Percentiles rank a stretch among this genome's conserved stretches.
phyloP scores from a whole-genome alignment of 305 asterid genomes.

The Caryopteris hybrid region DNA sequence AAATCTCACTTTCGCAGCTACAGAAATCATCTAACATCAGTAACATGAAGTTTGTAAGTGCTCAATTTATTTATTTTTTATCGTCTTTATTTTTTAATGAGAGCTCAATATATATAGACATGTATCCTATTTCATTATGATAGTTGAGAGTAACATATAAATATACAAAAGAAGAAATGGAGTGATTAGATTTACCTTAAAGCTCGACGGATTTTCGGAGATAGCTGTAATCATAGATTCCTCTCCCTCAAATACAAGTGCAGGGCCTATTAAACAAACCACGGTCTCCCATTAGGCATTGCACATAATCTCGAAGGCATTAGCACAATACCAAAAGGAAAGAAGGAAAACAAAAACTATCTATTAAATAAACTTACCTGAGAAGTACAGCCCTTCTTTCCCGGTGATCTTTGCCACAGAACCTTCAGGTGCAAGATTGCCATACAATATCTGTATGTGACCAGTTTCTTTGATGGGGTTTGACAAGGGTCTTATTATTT shows the following conservation, averaged over 20 bases:
- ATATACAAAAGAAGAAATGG: neutral
- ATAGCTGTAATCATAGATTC: slow-evolving; percentile 88
- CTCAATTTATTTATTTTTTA: too few relatives aligned
- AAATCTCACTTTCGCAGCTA: neutral
- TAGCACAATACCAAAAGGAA: neutral
- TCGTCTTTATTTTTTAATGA: too few relatives aligned
- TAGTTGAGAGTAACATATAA: neutral
- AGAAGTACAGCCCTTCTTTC: slow-evolving; percentile 90
- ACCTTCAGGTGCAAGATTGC: slow-evolving; percentile 96
- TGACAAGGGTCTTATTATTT: slow-evolving; percentile 77
- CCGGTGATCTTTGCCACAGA: slow-evolving; percentile 98
- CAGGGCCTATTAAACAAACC: slow-evolving; percentile 53
- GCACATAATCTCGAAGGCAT: neutral
- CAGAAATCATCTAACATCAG: neutral
- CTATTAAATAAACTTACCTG: slow-evolving; percentile 41
- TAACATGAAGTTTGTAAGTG: neutral
- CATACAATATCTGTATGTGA: slow-evolving; percentile 86
- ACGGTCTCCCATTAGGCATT: neutral
- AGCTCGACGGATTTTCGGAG: slow-evolving; percentile 66
- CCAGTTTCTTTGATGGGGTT: slow-evolving; percentile 93
- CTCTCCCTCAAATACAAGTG: slow-evolving; percentile 95
- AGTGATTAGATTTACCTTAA: slow-evolving; percentile 48
- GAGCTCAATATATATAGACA: neutral
- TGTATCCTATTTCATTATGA: neutral
- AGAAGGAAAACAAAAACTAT: neutral